Base-by-base conservation (phyloP, 768 basidiomycete genomes). In the Tricholoma sp. region DNA sequence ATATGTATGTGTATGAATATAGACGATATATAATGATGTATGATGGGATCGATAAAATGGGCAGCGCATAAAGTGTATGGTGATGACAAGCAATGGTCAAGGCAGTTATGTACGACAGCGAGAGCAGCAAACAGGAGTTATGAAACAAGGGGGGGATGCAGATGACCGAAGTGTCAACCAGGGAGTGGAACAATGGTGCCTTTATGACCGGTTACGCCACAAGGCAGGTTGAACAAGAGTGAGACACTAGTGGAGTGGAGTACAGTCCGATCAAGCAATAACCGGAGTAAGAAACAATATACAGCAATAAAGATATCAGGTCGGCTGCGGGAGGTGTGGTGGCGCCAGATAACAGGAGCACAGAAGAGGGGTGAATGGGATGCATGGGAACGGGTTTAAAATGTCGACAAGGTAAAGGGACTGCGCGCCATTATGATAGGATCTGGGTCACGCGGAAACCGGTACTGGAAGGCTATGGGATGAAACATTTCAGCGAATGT, bases 391-490 rank as follows among this genome's bases (percentile, higher is more conserved):
- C 63, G 63, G 61, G 47, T 50, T 73, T 66, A 88, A 65, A 89
- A 89, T 2, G 87, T 88, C 39, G 87, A 84, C 55, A 84, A 66
- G 37, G 73, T 72, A 57, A 74, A 72, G n/a, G 82, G 81, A 22
- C 75, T 80, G 32, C 74, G 70, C 39, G 77, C 75, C 7, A 50
- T 50, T 29, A 81, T 57, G 22, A 64, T 71, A 12, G 74, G 78
- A 62, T 80, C 79, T 47, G 74, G 74, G 57, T 81, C 72, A 63
- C 74, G 77, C 47, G 78, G 76, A 60, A 80, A 81, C 49, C 87
- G 80, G 57, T 86, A 84, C 67, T 85, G 85, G 71, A 89, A 87
- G n/a, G 77, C 83, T 81, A 50, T 19, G 18, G 59, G 54, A n/a
- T 32, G 47, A 43, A 39, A 46, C 22, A 45, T 12, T 29, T 50